phyloP scores from a whole-genome alignment of 306 rosid species.

The Amphicarpaea edgeworthii region DNA sequence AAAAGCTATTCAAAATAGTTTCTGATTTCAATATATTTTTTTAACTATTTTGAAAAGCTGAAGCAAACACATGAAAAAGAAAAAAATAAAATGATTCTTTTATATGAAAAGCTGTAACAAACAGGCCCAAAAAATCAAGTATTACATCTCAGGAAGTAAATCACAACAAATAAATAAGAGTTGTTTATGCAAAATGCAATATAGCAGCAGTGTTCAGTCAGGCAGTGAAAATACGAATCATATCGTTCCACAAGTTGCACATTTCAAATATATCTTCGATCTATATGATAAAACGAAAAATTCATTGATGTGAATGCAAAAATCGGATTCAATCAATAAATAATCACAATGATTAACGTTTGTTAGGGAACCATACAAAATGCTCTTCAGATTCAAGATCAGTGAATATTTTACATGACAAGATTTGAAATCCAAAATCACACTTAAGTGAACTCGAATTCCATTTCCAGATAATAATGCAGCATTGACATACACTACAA shows the following conservation, averaged over 20 bases:
- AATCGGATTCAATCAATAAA: too few relatives aligned
- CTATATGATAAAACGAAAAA: background rate
- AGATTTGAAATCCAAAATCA: slow-evolving; percentile 8
- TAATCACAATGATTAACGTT: too few relatives aligned
- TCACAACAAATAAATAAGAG: background rate
- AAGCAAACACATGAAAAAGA: background rate
- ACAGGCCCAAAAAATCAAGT: background rate
- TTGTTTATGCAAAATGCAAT: background rate
- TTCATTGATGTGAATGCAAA: background rate
- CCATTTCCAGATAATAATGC: slow-evolving; percentile 10
- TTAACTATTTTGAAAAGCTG: background rate
- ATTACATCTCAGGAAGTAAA: background rate
- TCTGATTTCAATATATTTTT: too few relatives aligned
- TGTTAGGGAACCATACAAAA: too few relatives aligned
- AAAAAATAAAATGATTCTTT: background rate
- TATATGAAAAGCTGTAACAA: too few relatives aligned
- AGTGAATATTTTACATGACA: background rate
- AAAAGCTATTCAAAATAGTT: too few relatives aligned
- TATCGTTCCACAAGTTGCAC: background rate
- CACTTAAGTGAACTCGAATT: slow-evolving; percentile 3
- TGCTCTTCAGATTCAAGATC: background rate
- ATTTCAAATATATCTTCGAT: background rate
- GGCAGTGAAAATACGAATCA: background rate
- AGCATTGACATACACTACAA: background rate
- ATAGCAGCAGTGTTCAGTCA: background rate